Evolutionary conservation across 2,329 filamentous ascomycete species (phyloP).

Genomic region (Ustulina deusta): DNA sequence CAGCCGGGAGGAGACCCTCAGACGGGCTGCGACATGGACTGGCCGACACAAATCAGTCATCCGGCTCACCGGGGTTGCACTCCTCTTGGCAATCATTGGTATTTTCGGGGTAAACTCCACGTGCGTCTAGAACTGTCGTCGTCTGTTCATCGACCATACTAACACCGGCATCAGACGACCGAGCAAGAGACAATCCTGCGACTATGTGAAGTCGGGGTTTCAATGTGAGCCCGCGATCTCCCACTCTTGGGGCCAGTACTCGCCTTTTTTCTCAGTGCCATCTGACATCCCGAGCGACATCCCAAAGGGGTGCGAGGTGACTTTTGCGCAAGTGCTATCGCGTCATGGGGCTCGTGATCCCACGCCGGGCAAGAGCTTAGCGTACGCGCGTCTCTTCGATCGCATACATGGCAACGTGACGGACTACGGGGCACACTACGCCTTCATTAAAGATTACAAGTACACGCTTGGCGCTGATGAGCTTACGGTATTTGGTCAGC

Average conservation of each 20-base stretch:
- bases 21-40: constrained; percentile 38
- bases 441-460: constrained; percentile 77
- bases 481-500: constrained; percentile 74
- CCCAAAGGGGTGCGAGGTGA: constrained; percentile 77
- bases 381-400: constrained; percentile 73
- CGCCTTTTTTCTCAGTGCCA: constrained; percentile 82
- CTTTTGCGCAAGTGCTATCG: constrained; percentile 84
- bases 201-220: constrained; percentile 68
- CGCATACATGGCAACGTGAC: constrained; percentile 71
- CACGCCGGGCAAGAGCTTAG: constrained; percentile 72
- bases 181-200: constrained; percentile 57
- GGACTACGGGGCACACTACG: constrained; percentile 71
- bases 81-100: constrained; percentile 43
- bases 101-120: constrained; percentile 41
- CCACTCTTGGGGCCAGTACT: constrained; percentile 87
- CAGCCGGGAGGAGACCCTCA: constrained; percentile 34
- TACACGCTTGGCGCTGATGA: constrained; percentile 79
- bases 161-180: constrained; percentile 29
- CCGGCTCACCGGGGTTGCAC: constrained; percentile 38
- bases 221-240: constrained; percentile 71
- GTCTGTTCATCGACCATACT: constrained; percentile 1
- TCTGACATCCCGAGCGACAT: constrained; percentile 71
- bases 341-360: constrained; percentile 89
- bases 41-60: constrained; percentile 39
- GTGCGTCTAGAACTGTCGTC: constrained; percentile 38